Conservation (phyloP, 169 alveolate genomes). For the Cryptosporidium viatorum region DNA sequence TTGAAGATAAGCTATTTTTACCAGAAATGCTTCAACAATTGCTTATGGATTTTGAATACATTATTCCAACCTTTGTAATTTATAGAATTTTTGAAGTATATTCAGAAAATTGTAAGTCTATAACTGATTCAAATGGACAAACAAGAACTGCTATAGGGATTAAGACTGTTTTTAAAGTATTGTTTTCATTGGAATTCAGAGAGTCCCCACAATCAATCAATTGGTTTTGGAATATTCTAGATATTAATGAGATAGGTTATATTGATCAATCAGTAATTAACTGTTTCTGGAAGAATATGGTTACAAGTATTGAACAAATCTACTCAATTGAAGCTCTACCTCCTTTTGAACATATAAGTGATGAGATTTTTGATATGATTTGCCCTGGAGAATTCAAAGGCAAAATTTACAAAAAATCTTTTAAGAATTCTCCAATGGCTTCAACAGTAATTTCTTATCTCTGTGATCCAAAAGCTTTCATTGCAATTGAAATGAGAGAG, state of each 20-base stretch:
- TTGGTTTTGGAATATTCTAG: constrained; percentile 68
- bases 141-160: constrained; percentile 4
- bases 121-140: constrained; percentile 20
- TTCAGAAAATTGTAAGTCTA: neutral
- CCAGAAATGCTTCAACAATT: constrained; percentile 67
- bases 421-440: constrained; percentile 58
- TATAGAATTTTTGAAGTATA: constrained; percentile 60
- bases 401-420: constrained; percentile 22
- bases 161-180: constrained; percentile 24
- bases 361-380: constrained; percentile 71
- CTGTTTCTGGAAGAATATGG: constrained; percentile 66
- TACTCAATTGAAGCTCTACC: constrained; percentile 67
- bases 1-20: constrained; percentile 19
- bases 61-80: constrained; percentile 45
- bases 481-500: constrained; percentile 64
- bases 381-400: constrained; percentile 50
- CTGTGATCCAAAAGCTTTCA: constrained; percentile 71
- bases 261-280: constrained; percentile 36
- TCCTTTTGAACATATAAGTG: constrained; percentile 30
- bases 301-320: constrained; percentile 19
- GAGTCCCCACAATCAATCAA: constrained; percentile 35
- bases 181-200: constrained; percentile 47
- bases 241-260: constrained; percentile 40
- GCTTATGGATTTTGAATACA: constrained; percentile 54
- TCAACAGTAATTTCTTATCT: constrained; percentile 63